Percentiles rank a stretch among this genome's conserved stretches.
phyloP scores from a whole-genome alignment of 495 filamentous ascomycete genomes.

The Penicillium verhagenii region DNA sequence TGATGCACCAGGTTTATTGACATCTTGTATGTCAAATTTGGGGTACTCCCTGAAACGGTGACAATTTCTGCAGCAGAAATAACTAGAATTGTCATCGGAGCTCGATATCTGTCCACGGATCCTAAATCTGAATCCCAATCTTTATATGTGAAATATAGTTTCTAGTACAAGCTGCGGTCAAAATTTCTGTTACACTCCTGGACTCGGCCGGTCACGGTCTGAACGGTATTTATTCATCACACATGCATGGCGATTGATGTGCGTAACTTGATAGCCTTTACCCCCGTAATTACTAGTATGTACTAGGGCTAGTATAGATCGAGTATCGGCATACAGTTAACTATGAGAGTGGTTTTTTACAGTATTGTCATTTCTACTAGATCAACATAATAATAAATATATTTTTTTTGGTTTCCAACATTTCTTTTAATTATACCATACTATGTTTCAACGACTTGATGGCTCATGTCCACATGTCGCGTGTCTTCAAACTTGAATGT shows the following conservation, averaged over 20 bases:
- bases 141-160: too few species aligned
- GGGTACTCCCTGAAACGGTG: background rate
- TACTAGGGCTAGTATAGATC: too few species aligned
- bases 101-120: background rate
- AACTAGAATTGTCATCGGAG: constrained; percentile 1
- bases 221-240: background rate
- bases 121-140: background rate
- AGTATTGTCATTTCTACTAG: background rate
- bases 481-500: too few species aligned
- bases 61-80: background rate
- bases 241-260: background rate
- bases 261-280: background rate
- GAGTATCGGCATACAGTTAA: background rate
- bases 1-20: background rate
- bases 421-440: too few species aligned
- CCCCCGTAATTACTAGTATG: too few species aligned
- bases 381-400: background rate
- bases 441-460: too few species aligned
- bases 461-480: too few species aligned
- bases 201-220: constrained; percentile 1
- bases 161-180: background rate
- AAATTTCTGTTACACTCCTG: background rate
- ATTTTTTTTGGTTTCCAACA: too few species aligned
- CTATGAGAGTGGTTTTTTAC: too few species aligned
- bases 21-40: background rate